Base-by-base conservation (phyloP, 2,329 filamentous ascomycete species). In the Stylonectria norvegica region DNA sequence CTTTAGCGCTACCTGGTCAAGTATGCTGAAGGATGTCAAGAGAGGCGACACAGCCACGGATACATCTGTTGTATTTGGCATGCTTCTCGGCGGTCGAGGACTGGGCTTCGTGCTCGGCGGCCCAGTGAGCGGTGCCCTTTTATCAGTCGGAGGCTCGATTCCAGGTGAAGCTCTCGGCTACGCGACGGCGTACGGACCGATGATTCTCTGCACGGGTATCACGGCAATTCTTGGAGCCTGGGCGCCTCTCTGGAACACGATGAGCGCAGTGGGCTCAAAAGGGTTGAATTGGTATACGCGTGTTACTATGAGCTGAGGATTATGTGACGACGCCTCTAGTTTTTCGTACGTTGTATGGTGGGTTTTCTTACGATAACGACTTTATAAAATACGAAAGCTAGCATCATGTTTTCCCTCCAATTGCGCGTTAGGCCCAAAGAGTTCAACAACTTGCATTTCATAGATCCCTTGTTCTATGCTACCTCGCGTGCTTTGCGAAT, bases 1-100 rank as follows among this genome's bases (percentile, higher is more conserved):
- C 0, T 85, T 79, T 55, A 78, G 75, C 20, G 72, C 75, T 1
- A 77, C 78, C 0, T 85, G 80, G 79, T 71, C 72, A 4, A 74
- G 73, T 1, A 68, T 75, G 50, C 64, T 72, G 58, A 62, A 55
- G 30, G 66, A 72, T 31, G 57, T 73, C 8, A 56, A 57, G 19
- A 46, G 45, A 4, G 41, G 50, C 12, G 49, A 59, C 12, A 28
- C 42, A 5, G 32, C 45, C 1, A 49, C 61, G 1, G 59, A 62
- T 23, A 50, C 55, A 2, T 54, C 57, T 2, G 31, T 62, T 33
- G 47, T 62, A 2, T 62, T 62, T 23, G 58, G 59, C 2, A 57
- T 62, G 51, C 45, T 62, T 11, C 50, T 61, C 4, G 58, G 58
- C 4, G 58, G 58, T 0, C 51, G 58, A 11, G 58, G 58, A 5